Evolutionary conservation across 352 stramenopile species (phyloP).

Genomic region (Pythium sp.): DNA sequence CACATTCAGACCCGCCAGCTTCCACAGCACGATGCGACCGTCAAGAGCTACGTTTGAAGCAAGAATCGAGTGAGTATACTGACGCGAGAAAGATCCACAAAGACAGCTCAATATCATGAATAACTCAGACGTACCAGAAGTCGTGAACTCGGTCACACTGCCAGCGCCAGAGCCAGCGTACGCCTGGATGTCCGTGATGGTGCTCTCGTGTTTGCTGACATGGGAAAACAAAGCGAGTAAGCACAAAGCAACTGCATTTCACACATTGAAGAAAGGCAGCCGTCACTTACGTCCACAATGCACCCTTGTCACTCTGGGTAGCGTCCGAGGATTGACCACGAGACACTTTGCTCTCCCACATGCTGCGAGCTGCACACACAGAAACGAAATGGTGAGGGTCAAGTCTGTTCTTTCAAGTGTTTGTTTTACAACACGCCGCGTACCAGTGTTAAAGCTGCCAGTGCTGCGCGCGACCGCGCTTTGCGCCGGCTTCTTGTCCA

Average conservation of each 20-base stretch:
- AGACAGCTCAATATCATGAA: background rate
- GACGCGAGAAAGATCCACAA: background rate
- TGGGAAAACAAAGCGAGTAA: conserved; percentile 1
- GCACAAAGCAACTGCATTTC: background rate
- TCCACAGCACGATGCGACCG: conserved; percentile 79
- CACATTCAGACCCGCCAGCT: conserved; percentile 66
- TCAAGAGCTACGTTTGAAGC: conserved; percentile 53
- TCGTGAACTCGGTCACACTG: conserved; percentile 74
- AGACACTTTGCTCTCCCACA: conserved; percentile 86
- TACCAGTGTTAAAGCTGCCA: conserved; percentile 69
- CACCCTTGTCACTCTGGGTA: conserved; percentile 75
- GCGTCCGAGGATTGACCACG: conserved; percentile 81
- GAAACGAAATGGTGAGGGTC: background rate
- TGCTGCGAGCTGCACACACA: conserved; percentile 46
- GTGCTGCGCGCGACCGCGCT: conserved; percentile 53
- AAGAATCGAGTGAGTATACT: background rate
- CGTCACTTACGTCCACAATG: conserved; percentile 73
- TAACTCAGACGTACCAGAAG: conserved; percentile 51
- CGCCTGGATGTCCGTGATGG: conserved; percentile 81
- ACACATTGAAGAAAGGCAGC: background rate
- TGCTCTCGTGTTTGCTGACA: conserved; percentile 78
- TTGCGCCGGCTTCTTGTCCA: conserved; percentile 73
- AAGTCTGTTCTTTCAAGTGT: background rate
- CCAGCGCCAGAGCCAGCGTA: conserved; percentile 51
- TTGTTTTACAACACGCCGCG: background rate